Percentiles rank a stretch among this genome's conserved stretches.
These are phyloP conservation scores for Edaphochlamys debaryana DNA, from an alignment of 139 green algal species.

Conservation along the genomic window DNA sequence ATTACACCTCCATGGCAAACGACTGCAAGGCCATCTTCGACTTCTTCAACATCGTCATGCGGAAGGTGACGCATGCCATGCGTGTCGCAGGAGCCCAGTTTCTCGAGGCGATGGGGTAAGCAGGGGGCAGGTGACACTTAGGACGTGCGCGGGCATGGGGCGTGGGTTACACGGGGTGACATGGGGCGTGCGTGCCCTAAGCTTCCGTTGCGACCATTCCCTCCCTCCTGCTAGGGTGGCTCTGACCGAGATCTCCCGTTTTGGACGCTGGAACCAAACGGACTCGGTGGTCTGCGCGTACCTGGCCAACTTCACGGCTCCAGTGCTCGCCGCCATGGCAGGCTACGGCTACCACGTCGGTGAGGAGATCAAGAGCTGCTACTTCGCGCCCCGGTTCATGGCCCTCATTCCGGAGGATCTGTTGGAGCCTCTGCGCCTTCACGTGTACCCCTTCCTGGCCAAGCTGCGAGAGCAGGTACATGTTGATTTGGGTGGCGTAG, in stretches of 20 bases:
- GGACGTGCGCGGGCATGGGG: neutral
- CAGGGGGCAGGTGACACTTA: too few relatives aligned
- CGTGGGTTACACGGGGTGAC: too few relatives aligned
- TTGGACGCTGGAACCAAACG: neutral
- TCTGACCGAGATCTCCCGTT: neutral
- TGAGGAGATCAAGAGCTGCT: neutral
- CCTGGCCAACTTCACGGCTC: neutral
- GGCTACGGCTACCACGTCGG: neutral
- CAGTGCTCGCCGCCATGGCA: neutral
- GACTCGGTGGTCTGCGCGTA: neutral
- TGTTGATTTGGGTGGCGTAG: too few relatives aligned
- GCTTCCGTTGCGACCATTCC: neutral
- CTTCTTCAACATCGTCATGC: neutral
- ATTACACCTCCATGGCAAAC: neutral
- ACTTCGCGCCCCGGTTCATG: neutral
- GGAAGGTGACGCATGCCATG: constrained; percentile 14
- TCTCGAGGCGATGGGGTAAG: neutral
- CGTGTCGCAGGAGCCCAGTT: neutral
- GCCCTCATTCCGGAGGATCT: neutral
- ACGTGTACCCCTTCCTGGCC: neutral
- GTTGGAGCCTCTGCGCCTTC: neutral
- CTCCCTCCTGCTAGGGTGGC: neutral
- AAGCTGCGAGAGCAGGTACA: too few relatives aligned
- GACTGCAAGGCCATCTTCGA: neutral
- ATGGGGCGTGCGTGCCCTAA: neutral